Conservation (phyloP, 208 protist genomes). For the Wallacemonas sp. region DNA sequence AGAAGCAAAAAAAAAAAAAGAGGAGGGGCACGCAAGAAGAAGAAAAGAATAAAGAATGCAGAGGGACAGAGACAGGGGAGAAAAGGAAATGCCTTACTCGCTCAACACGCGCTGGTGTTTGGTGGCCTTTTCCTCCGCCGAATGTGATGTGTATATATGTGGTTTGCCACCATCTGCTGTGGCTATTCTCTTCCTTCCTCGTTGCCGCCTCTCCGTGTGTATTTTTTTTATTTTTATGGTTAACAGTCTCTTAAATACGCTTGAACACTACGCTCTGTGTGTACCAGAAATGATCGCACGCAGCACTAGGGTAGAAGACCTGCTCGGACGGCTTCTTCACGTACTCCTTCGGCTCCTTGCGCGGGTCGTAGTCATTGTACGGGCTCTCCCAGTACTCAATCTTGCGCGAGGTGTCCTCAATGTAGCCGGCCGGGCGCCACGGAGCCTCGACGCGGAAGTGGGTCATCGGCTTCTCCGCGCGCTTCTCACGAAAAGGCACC, state of each 20-base stretch:
- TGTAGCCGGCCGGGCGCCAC: slow-evolving; percentile 78
- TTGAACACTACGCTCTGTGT: slow-evolving; percentile 90
- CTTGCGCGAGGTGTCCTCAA: slow-evolving; percentile 59
- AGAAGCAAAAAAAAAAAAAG: slow-evolving; percentile 18
- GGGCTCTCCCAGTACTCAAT: slow-evolving; percentile 91
- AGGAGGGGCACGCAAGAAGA: slow-evolving; percentile 15
- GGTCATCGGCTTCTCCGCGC: slow-evolving; percentile 26
- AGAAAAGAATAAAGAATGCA: background rate
- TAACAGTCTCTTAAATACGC: slow-evolving; percentile 46
- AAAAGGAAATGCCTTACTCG: slow-evolving; percentile 8
- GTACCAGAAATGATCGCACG: slow-evolving; percentile 83
- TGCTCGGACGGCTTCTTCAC: slow-evolving; percentile 65
- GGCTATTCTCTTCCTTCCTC: no score
- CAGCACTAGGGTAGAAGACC: slow-evolving; percentile 63
- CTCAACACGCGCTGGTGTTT: no score
- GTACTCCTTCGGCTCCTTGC: slow-evolving; percentile 72
- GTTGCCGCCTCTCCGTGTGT: no score
- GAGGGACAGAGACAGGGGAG: background rate
- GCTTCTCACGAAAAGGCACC: slow-evolving; percentile 64
- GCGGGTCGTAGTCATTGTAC: slow-evolving; percentile 81
- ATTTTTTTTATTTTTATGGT: background rate
- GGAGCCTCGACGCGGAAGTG: slow-evolving; percentile 67
- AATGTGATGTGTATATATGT: no score
- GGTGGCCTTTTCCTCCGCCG: no score
- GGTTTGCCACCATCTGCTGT: no score